These are phyloP conservation scores for Cyclanthera cordifolia DNA, from an alignment of 306 rosid genomes.

Conservation along the genomic window DNA sequence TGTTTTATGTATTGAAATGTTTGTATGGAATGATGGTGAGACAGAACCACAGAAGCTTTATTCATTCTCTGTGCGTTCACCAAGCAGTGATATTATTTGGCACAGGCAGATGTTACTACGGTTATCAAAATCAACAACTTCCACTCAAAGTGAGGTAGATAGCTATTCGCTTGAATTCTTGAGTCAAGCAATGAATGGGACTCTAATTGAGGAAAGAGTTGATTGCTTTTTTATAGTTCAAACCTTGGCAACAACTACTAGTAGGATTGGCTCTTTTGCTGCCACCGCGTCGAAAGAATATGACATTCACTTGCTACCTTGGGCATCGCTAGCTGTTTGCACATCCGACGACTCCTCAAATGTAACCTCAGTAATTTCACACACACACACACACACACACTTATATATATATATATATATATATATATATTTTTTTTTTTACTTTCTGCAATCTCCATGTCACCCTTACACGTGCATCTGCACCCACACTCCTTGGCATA, in stretches of 20 bases:
- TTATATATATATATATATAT: too few relatives aligned
- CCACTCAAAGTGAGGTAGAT: constrained; percentile 44
- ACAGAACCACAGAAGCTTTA: constrained; percentile 55
- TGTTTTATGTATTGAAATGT: constrained; percentile 63
- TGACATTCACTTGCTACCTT: constrained; percentile 91
- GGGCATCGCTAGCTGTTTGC: constrained; percentile 96
- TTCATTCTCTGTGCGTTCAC: constrained; percentile 65
- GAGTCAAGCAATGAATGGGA: constrained; percentile 49
- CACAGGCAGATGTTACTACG: constrained; percentile 78
- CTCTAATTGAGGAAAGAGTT: constrained; percentile 40
- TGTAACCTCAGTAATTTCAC: constrained; percentile 38
- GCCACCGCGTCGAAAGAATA: constrained; percentile 78
- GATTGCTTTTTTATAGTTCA: constrained; percentile 77
- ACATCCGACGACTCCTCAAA: constrained; percentile 46
- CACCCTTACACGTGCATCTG: neutral
- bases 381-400: too few relatives aligned
- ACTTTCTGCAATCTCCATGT: constrained; percentile 6
- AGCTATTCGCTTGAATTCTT: constrained; percentile 52
- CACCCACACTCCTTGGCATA: neutral
- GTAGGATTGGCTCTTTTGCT: constrained; percentile 84
- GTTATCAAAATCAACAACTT: constrained; percentile 44
- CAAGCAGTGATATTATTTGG: constrained; percentile 40
- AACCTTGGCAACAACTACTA: constrained; percentile 66
- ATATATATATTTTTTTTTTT: too few relatives aligned
- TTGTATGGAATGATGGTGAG: constrained; percentile 63